These are phyloP conservation scores for Tricholoma flavovirens DNA, from an alignment of 768 basidiomycete species.

Conservation along the genomic window DNA sequence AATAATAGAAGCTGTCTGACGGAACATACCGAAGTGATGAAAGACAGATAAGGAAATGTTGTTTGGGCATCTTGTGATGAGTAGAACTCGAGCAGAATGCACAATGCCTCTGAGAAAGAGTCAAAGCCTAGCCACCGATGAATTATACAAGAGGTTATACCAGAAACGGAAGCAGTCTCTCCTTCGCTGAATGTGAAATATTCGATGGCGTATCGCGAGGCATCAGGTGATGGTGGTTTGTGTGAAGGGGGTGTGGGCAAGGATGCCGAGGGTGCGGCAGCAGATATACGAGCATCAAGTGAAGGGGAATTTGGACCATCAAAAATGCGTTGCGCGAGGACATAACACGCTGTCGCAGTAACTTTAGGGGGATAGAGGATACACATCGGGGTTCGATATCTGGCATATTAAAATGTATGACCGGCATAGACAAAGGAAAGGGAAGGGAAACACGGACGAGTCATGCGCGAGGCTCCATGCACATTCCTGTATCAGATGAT, in stretches of 20 bases:
- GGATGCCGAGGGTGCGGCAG: constrained; percentile 65
- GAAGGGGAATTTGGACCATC: constrained; percentile 74
- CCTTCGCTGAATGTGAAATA: constrained; percentile 57
- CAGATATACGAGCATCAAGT: constrained; percentile 68
- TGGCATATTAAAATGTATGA: constrained; percentile 24
- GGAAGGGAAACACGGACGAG: constrained; percentile 48
- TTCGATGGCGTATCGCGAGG: constrained; percentile 61
- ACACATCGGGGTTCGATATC: constrained; percentile 78
- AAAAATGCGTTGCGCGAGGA: constrained; percentile 65
- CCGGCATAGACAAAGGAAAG: constrained; percentile 5
- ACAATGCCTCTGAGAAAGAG: constrained; percentile 47
- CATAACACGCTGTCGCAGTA: constrained; percentile 71
- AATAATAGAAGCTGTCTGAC: not conserved
- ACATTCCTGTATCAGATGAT: constrained; percentile 54
- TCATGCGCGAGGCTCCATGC: constrained; percentile 87
- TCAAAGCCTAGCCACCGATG: not conserved
- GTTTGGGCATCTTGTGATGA: constrained; percentile 48
- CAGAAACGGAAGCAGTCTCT: constrained; percentile 56
- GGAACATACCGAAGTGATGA: constrained; percentile 46
- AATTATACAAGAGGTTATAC: constrained; percentile 28
- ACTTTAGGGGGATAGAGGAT: constrained; percentile 63
- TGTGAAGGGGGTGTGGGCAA: constrained; percentile 79
- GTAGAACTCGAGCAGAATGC: constrained; percentile 71
- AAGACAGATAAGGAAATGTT: constrained; percentile 43
- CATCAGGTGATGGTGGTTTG: constrained; percentile 67